Base-by-base conservation (phyloP, 2,329 filamentous ascomycete species). In the Pseudogymnoascus sp. region DNA sequence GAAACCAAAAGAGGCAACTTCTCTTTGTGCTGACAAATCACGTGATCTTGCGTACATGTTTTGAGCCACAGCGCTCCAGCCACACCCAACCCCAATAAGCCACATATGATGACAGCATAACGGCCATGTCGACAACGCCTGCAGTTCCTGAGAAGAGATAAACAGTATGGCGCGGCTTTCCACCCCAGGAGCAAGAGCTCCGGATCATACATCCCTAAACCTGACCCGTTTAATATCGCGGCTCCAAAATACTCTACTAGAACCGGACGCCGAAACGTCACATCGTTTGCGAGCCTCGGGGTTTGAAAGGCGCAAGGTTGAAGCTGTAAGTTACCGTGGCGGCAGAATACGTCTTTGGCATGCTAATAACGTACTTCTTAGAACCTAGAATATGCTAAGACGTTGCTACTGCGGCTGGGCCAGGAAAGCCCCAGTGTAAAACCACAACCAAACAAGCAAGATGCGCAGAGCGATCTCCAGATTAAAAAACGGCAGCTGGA, bases 381-480 rank as follows among this genome's bases (percentile, higher is more conserved):
- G 84, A 92, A 91, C 69, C 78, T 93, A 65, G 83, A 89, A 67
- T 84, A 89, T 72, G 89, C 90, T 19, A 84, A 86, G 41, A 81
- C 80, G 0, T 80, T 90, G 31, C 83, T 92, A 62, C 81, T 87
- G 19, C 85, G 81, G 64, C 81, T 91, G 43, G 90, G 92, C 72
- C 88, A 90, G 68, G 84, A 89, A 68, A 81, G 84, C 5, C 74
- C 83, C 12, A 77, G 74, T n/a, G 75, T 86, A 65, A 86, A 86
- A 71, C 76, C 81, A 33, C 81, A 81, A 63, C 73, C 79, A 4
- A 83, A 82, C 63, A 83, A 84, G 68, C 78, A 84, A 65, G 82
- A 87, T 63, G 72, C 81, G 16, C 87, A 91, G 72, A 74, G 77
- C 21, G 85, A 89, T 65, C 77, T 93, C 33, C 80, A 83, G 64